Evolutionary conservation across 371 early-diverging fungal species (phyloP).

Genomic region (Encephalitozoon hellem): DNA sequence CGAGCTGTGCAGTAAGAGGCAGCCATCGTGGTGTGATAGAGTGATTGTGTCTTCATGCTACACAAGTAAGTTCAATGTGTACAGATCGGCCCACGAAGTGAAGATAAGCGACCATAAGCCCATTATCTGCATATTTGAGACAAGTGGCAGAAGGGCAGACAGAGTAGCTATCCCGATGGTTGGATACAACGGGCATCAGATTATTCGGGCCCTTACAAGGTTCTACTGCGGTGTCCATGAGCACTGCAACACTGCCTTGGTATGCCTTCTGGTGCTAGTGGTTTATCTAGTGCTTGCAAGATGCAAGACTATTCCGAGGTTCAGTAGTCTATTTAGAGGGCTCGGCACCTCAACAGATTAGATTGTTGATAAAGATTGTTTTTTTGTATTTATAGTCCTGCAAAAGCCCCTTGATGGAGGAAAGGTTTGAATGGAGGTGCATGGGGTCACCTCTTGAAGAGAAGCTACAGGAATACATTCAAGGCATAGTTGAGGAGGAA

Average conservation of each 20-base stretch:
- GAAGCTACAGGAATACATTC: background rate
- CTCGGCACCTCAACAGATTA: no score
- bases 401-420: background rate
- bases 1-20: background rate
- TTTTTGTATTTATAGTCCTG: background rate
- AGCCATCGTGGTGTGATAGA: slow-evolving; percentile 43
- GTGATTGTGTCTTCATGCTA: slow-evolving; percentile 1
- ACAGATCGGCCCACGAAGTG: background rate
- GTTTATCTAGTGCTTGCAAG: background rate
- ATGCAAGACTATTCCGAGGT: background rate
- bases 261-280: background rate
- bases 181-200: background rate
- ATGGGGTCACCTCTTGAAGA: background rate
- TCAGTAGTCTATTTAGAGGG: background rate
- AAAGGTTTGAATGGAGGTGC: background rate
- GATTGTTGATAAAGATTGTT: background rate
- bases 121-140: background rate
- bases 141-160: background rate
- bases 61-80: background rate
- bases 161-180: background rate
- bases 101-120: slow-evolving; percentile 39
- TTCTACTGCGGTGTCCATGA: background rate
- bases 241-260: background rate
- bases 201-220: background rate
- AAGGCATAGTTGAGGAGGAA: background rate